phyloP scores from a whole-genome alignment of 192 early-diverging fungal genomes.

The Helicostylum pulchrum region DNA sequence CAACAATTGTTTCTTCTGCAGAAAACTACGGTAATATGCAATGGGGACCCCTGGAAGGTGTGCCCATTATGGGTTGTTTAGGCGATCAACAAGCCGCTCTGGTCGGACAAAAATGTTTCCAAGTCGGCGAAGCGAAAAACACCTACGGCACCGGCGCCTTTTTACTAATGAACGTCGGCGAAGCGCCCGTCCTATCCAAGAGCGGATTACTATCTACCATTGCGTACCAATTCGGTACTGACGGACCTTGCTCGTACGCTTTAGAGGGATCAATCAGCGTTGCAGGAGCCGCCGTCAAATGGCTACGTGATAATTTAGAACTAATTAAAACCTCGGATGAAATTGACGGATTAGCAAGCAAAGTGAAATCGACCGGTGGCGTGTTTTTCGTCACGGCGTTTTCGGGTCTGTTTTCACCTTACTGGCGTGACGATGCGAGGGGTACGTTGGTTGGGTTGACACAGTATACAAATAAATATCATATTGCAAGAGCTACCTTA shows the following conservation, averaged over 20 bases:
- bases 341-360: constrained; percentile 67
- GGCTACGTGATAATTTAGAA: constrained; percentile 84
- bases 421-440: constrained; percentile 93
- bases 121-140: constrained; percentile 86
- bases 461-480: constrained; percentile 82
- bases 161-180: constrained; percentile 91
- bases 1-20: constrained; percentile 80
- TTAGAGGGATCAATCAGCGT: constrained; percentile 91
- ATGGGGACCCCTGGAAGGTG: constrained; percentile 61
- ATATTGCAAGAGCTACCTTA: constrained; percentile 84
- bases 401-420: constrained; percentile 91
- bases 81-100: constrained; percentile 96
- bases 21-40: constrained; percentile 71
- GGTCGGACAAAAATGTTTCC: constrained; percentile 90
- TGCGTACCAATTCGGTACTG: constrained; percentile 80
- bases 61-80: constrained; percentile 82
- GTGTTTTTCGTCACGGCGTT: constrained; percentile 97
- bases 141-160: constrained; percentile 98
- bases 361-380: constrained; percentile 74
- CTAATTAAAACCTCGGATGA: constrained; percentile 74
- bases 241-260: constrained; percentile 67
- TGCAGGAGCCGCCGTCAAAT: constrained; percentile 89
- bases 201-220: constrained; percentile 89
- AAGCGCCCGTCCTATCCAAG: constrained; percentile 66
- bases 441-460: constrained; percentile 87